Evolutionary conservation across 2,329 filamentous ascomycete species (phyloP), one percentile per base, ranked within the genome.

Genomic region (Lomentospora prolificans): DNA sequence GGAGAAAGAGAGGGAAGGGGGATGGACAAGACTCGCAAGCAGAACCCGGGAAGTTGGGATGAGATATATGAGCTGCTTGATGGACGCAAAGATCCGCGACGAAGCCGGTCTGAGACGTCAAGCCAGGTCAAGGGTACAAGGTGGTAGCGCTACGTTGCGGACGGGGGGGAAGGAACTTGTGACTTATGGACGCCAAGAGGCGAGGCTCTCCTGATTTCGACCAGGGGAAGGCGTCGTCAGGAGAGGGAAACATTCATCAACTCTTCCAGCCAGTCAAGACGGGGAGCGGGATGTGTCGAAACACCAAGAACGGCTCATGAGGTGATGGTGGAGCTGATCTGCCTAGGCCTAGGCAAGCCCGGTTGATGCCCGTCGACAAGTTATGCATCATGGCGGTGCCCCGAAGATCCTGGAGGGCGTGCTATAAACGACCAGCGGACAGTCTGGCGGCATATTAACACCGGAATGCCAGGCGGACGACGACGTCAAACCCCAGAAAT

Each of bases 71-170:
- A 51, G 28, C 6, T 25, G 55, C 50, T 51, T 56, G 55, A 56
- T 52, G 50, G 24, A 14, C 33, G 22, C 51, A 51, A 22, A 41
- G 55, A 57, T 57, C 55, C 55, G 55, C 55, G 55, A 57, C 55
- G 28, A 19, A 25, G 30, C 12, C 27, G 36, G 55, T 57, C 55
- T 51, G 55, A 54, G 39, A 48, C 44, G 53, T 22, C 41, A 28
- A 25, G 25, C 14, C 31, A 51, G 41, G 53, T 51, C 41, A 39
- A 46, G 36, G 48, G 25, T 48, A 56, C 33, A 24, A 25, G 27
- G n/a, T 10, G 6, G n/a, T 39, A 30, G 30, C 24, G 19, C 25
- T 22, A 25, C 19, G 36, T 48, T n/a, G n/a, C 9, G 28, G 22
- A 17, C 9, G 14, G 25, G 50, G 48, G 24, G 14, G 31, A 44